Evolutionary conservation across 2,329 filamentous ascomycete species (phyloP), one percentile per base, ranked within the genome.

Genomic region (Exophiala xenobiotica): DNA sequence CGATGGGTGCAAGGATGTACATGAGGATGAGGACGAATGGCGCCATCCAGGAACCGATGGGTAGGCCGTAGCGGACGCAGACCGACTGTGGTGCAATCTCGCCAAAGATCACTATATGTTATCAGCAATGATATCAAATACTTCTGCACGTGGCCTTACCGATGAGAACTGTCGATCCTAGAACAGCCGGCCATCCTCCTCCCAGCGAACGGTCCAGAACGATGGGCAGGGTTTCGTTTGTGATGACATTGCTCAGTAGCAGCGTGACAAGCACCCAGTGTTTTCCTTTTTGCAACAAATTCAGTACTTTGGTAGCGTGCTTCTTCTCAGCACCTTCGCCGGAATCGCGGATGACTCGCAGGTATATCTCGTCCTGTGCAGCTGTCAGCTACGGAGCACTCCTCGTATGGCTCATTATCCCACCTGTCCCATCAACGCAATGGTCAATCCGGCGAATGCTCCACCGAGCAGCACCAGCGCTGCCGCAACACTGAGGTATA

Each of bases 241-340:
- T 95, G 64, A 99, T 95, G 66, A 99, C 93, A 69, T 99, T 99
- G 69, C 90, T 90, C 49, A 99, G 77, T 6, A 99, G 80, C 20
- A 99, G 75, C 2, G 93, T 97, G 47, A 99, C 93, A 51, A 99
- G 77, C 16, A 99, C 92, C 93, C 93, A 99, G 71, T 99, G 93
- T 70, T 99, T 99, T 63, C 93, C 93, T 63, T 82, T 87, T 59
- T 89, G 83, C 49, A 99, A 74, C 22, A 99, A 76, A 37, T 83
- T 78, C 61, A 93, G 78, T 8, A 99, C 93, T 58, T 83, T 86
- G 50, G 80, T 81, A 0, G 93, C 93, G 66, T 96, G 90, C 66
- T 84, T 89, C 65, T 85, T 86, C 72, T 97, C 92, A n/a, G 84
- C 78, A 49, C 87, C 90, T 69, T 89, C 86, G 39, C 87, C 85